A percentile compares a stretch with the other conserved stretches of the same genome.
Conservation (phyloP, 163 green algal species). For the Chlorella variabilis region DNA sequence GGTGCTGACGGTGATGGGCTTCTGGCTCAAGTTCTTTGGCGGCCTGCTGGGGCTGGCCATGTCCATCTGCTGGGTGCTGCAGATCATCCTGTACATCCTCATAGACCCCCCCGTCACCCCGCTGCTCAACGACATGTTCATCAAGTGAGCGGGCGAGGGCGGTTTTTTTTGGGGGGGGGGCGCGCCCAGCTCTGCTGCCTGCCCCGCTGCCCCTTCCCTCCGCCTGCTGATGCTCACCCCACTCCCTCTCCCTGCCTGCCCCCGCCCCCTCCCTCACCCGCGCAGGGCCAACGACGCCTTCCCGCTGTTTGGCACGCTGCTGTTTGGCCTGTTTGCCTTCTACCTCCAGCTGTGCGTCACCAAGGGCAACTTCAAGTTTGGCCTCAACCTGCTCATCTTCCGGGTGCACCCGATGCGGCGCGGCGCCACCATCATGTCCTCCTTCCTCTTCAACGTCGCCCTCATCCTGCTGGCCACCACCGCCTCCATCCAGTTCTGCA, state of each 20-base stretch:
- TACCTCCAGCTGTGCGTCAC: constrained; percentile 82
- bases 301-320: constrained; percentile 87
- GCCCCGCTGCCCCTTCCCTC: neutral
- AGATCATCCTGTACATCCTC: constrained; percentile 96
- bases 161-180: neutral
- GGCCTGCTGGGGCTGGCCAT: constrained; percentile 79
- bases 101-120: constrained; percentile 79
- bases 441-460: constrained; percentile 96
- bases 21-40: constrained; percentile 80
- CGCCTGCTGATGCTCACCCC: neutral
- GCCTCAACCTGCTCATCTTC: constrained; percentile 91
- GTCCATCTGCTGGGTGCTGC: constrained; percentile 86
- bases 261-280: neutral
- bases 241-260: neutral
- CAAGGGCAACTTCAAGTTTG: constrained; percentile 89
- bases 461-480: constrained; percentile 90
- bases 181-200: neutral
- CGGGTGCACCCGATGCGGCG: constrained; percentile 83
- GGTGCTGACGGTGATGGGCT: constrained; percentile 89
- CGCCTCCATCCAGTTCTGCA: constrained; percentile 96
- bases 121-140: constrained; percentile 90
- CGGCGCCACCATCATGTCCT: constrained; percentile 92
- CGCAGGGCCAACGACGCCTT: constrained; percentile 73
- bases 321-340: constrained; percentile 94
- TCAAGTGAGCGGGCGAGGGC: constrained; percentile 36